phyloP scores from a whole-genome alignment of 2,329 filamentous ascomycete genomes.

The Zymoseptoria passerinii region DNA sequence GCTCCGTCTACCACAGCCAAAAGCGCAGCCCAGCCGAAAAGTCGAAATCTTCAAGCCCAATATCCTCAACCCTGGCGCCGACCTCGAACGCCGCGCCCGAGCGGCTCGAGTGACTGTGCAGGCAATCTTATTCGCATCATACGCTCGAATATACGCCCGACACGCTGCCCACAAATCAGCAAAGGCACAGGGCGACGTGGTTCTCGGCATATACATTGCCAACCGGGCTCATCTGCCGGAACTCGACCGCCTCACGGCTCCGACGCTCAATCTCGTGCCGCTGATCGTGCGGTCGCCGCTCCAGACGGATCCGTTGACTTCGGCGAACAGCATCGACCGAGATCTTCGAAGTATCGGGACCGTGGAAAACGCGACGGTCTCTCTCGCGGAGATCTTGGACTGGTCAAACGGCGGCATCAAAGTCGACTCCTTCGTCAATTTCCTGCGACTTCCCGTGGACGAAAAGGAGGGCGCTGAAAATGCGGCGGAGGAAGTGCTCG shows the following conservation, averaged over 20 bases:
- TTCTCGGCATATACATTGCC: conserved; percentile 76
- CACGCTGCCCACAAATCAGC: conserved; percentile 14
- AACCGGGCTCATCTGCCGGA: conserved; percentile 55
- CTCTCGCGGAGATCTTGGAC: conserved; percentile 59
- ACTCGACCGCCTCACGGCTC: conserved; percentile 48
- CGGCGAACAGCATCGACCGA: conserved; percentile 56
- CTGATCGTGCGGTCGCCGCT: conserved; percentile 46
- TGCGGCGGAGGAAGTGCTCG: conserved; percentile 17
- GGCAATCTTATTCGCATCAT: conserved; percentile 65
- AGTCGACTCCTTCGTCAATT: conserved; percentile 73
- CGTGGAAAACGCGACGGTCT: conserved; percentile 48
- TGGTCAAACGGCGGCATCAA: conserved; percentile 61
- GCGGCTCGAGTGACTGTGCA: conserved; percentile 58
- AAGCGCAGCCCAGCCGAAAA: conserved; percentile 16
- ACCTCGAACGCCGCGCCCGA: conserved; percentile 39
- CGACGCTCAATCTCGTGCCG: conserved; percentile 73
- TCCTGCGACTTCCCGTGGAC: conserved; percentile 50
- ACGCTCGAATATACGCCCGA: conserved; percentile 46
- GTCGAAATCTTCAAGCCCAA: conserved; percentile 43
- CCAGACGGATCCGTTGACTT: conserved; percentile 33
- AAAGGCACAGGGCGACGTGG: conserved; percentile 35
- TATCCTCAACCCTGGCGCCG: conserved; percentile 36
- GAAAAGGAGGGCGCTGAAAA: conserved; percentile 11
- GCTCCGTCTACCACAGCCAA: conserved; percentile 10
- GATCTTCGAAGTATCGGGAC: conserved; percentile 58